Evolutionary conservation across 306 rosid species (phyloP), one percentile per base, ranked within the genome.

Genomic region (Begonia peltatifolia): DNA sequence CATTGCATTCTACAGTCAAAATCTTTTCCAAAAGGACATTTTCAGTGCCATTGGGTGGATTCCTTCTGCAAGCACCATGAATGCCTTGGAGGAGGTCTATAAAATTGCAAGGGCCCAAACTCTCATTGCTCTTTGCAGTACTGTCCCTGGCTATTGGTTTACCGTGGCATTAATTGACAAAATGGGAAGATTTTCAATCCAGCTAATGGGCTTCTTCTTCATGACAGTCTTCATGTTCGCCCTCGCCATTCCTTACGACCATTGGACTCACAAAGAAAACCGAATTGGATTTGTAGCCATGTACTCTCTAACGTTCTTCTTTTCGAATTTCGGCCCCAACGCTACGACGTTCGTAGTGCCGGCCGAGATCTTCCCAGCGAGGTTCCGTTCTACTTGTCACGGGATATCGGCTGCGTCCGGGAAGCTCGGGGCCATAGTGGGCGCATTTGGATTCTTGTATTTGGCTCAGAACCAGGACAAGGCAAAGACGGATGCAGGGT

Each of bases 141-240:
- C 93, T n/a, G 87, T 86, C 59, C 95, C 93, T 0, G 95, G 93
- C 10, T 82, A 86, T 38, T 82, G 95, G 95, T 79, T 79, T 47
- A 79, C 87, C 0, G 87, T 86, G 49, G 79, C 75, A 7, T 41
- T 86, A 6, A 82, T 86, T 49, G 93, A 86, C 66, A 79, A 5
- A 62, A 64, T 86, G 0, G 93, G 93, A 62, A 72, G 95, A 41
- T 86, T 86, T 60, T 10, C 75, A 0, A 81, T 85, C 53, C 95
- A 85, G 3, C 41, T 84, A 54, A 74, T 82, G 76, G 95, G 95
- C 0, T 86, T 86, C 74, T 86, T 79, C 79, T 86, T 86, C 61
- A 85, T 82, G 87, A 85, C 92, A 6, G 66, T 76, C 15, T 79
- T 85, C 12, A 82, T 81, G 87, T 82, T 85, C 64, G 84, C 78